A percentile compares a stretch with the other conserved stretches of the same genome.
phyloP scores from a whole-genome alignment of 352 stramenopile species.

The Phytopythium vexans region DNA sequence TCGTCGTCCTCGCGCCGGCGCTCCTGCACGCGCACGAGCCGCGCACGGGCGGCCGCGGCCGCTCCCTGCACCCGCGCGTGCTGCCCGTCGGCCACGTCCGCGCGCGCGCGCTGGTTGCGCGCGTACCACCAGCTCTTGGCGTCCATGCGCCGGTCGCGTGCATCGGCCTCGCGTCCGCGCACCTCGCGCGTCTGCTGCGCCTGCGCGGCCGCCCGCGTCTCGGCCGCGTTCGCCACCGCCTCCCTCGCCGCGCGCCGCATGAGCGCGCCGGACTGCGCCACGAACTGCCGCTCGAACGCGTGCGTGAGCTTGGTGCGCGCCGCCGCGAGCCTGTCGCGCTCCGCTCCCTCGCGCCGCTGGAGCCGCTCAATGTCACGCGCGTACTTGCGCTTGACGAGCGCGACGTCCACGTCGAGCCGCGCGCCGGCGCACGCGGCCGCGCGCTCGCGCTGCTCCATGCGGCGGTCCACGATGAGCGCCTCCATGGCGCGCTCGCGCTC shows the following conservation, averaged over 20 bases:
- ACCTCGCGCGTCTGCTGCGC: slow-evolving; percentile 10
- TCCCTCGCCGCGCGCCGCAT: slow-evolving; percentile 60
- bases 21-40: slow-evolving; percentile 23
- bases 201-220: slow-evolving; percentile 8
- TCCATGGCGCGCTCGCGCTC: slow-evolving; percentile 63
- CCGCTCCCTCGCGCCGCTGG: slow-evolving; percentile 30
- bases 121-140: slow-evolving; percentile 73
- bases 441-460: slow-evolving; percentile 61
- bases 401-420: slow-evolving; percentile 66
- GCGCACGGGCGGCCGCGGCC: slow-evolving; percentile 19
- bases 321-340: slow-evolving; percentile 45
- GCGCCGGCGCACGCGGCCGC: slow-evolving; percentile 49
- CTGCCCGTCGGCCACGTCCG: slow-evolving; percentile 17
- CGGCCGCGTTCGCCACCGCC: slow-evolving; percentile 26
- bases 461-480: slow-evolving; percentile 62
- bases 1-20: slow-evolving; percentile 63
- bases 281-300: slow-evolving; percentile 51
- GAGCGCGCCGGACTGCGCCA: slow-evolving; percentile 53
- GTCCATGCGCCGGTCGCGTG: slow-evolving; percentile 36
- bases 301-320: slow-evolving; percentile 39
- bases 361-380: slow-evolving; percentile 49
- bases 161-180: slow-evolving; percentile 31
- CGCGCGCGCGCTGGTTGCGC: slow-evolving; percentile 47
- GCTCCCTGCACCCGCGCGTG: slow-evolving; percentile 16
- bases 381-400: slow-evolving; percentile 64